Evolutionary conservation across 2,329 filamentous ascomycete species (phyloP).

Genomic region (Alternaria tenuissima): DNA sequence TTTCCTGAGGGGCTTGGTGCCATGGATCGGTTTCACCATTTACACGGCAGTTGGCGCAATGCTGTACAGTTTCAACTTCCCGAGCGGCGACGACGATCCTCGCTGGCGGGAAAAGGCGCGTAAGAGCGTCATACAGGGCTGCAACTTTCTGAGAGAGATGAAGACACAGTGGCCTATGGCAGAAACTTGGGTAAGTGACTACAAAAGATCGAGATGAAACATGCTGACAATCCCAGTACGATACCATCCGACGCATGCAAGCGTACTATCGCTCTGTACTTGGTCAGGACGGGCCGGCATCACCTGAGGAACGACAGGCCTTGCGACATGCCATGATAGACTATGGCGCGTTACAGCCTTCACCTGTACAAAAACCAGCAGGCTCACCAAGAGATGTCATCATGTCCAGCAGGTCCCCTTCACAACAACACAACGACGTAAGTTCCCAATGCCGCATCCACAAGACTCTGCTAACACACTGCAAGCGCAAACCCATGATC

Average conservation of each 20-base stretch:
- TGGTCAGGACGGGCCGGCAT: conserved; percentile 46
- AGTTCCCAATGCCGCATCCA: neutral
- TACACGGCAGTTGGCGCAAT: conserved; percentile 53
- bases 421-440: conserved; percentile 17
- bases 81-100: conserved; percentile 46
- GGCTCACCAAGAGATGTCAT: conserved; percentile 31
- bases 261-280: conserved; percentile 50
- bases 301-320: conserved; percentile 49
- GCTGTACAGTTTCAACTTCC: conserved; percentile 52
- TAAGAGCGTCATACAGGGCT: conserved; percentile 48
- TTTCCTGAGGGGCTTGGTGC: conserved; percentile 51
- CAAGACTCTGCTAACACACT: conserved; percentile 8
- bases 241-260: conserved; percentile 55
- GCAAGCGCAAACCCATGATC: conserved; percentile 16
- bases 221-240: conserved; percentile 38
- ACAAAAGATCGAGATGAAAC: rapidly evolving
- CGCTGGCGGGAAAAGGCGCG: conserved; percentile 43
- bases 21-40: conserved; percentile 54
- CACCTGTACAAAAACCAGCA: conserved; percentile 47
- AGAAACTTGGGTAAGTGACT: conserved; percentile 46
- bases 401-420: conserved; percentile 12
- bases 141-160: conserved; percentile 52
- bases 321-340: conserved; percentile 52
- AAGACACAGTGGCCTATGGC: conserved; percentile 54
- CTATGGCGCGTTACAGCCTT: conserved; percentile 52